Percentiles rank a stretch among this genome's conserved stretches.
phyloP scores from a whole-genome alignment of 805 yeast species.

The Ogataea zsoltii region DNA sequence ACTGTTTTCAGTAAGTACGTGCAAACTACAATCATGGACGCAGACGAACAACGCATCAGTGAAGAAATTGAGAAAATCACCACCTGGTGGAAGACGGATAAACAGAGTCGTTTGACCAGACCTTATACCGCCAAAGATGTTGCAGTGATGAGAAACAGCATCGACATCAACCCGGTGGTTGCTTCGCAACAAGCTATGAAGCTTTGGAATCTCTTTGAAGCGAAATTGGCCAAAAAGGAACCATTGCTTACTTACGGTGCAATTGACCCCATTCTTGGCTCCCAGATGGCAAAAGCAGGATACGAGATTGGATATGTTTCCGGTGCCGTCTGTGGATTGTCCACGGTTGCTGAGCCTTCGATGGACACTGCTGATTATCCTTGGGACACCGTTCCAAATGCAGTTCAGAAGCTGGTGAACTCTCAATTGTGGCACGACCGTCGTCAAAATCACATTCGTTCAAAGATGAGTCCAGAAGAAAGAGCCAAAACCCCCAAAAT shows the following conservation, averaged over 20 bases:
- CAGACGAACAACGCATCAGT: constrained; percentile 14
- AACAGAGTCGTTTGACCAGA: constrained; percentile 48
- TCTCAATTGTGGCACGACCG: constrained; percentile 61
- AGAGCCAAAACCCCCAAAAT: constrained; percentile 30
- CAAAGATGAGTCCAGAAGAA: constrained; percentile 18
- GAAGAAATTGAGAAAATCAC: constrained; percentile 35
- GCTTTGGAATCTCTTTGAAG: constrained; percentile 45
- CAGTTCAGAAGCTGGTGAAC: constrained; percentile 58
- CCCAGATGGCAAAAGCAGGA: constrained; percentile 50
- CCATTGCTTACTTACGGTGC: constrained; percentile 63
- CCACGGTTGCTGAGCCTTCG: constrained; percentile 62
- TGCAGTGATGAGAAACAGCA: constrained; percentile 53
- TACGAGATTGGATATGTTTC: constrained; percentile 56
- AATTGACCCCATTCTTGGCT: constrained; percentile 64
- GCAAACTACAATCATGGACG: constrained; percentile 11
- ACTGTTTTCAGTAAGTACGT: not conserved
- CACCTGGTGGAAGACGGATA: constrained; percentile 51
- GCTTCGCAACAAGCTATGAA: constrained; percentile 51
- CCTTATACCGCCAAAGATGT: constrained; percentile 55
- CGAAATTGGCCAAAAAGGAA: constrained; percentile 40
- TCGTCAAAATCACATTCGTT: constrained; percentile 27
- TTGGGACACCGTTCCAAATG: constrained; percentile 67
- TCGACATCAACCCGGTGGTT: constrained; percentile 44
- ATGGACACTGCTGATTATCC: constrained; percentile 73
- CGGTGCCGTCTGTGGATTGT: constrained; percentile 62